Evolutionary conservation across 2,329 filamentous ascomycete species (phyloP).

Genomic region (Alternaria longipes): DNA sequence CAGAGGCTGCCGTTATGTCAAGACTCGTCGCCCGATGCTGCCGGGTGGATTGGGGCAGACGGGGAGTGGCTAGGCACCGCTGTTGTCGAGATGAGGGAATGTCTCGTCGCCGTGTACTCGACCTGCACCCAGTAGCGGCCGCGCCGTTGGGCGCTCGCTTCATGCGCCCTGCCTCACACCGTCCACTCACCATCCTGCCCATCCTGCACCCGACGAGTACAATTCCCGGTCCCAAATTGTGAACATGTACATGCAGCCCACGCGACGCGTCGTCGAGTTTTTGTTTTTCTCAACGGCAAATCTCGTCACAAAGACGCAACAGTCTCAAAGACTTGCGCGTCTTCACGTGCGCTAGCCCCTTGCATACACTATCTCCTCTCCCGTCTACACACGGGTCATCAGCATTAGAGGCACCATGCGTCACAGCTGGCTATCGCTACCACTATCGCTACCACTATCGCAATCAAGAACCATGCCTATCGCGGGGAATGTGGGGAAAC

Average conservation of each 20-base stretch:
- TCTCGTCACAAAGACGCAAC: background rate
- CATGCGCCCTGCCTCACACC: constrained; percentile 7
- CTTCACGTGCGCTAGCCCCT: constrained; percentile 20
- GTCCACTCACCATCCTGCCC: constrained; percentile 1
- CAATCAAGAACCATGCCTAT: constrained; percentile 5
- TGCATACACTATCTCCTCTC: background rate
- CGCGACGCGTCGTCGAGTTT: background rate
- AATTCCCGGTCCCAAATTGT: background rate
- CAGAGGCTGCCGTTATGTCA: constrained; percentile 7
- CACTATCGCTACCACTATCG: constrained; percentile 10
- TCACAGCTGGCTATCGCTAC: constrained; percentile 6
- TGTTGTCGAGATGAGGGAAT: constrained; percentile 17
- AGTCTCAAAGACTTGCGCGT: constrained; percentile 3
- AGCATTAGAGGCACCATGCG: constrained; percentile 5
- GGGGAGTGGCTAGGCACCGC: constrained; percentile 19
- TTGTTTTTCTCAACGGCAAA: background rate
- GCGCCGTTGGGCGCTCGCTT: constrained; percentile 9
- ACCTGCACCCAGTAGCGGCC: constrained; percentile 17
- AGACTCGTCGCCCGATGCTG: constrained; percentile 14
- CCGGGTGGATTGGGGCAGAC: constrained; percentile 23
- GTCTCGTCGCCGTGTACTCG: constrained; percentile 12
- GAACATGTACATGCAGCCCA: background rate
- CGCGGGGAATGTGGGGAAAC: constrained; percentile 25
- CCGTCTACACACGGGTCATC: background rate
- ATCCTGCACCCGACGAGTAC: background rate